Evolutionary conservation across 2,329 filamentous ascomycete species (phyloP).

Genomic region (Fusarium sp.): DNA sequence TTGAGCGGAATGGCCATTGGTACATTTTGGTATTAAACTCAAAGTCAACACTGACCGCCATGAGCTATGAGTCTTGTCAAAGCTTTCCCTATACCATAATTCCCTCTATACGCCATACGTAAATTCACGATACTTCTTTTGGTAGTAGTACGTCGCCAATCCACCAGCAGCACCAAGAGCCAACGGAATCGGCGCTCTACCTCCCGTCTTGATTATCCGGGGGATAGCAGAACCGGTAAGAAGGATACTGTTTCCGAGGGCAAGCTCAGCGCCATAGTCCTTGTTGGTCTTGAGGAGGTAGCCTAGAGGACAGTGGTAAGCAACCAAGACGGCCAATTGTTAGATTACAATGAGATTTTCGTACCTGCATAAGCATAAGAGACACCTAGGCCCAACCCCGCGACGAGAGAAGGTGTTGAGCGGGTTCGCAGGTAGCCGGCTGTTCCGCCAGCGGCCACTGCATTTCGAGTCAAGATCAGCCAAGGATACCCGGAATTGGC

Average conservation of each 20-base stretch:
- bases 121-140: slow-evolving; percentile 55
- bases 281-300: slow-evolving; percentile 55
- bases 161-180: slow-evolving; percentile 47
- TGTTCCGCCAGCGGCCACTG: slow-evolving; percentile 41
- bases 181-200: slow-evolving; percentile 49
- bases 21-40: not conserved
- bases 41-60: not conserved
- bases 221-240: slow-evolving; percentile 51
- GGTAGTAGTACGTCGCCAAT: slow-evolving; percentile 54
- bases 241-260: slow-evolving; percentile 52
- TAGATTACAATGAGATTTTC: not conserved
- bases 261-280: slow-evolving; percentile 55
- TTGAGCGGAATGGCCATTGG: not conserved
- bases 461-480: not conserved
- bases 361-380: slow-evolving; percentile 43
- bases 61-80: not conserved
- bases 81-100: not conserved
- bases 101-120: slow-evolving; percentile 48
- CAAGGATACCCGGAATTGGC: accelerated
- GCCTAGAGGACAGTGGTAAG: slow-evolving; percentile 38
- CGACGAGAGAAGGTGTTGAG: slow-evolving; percentile 41
- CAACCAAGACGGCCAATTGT: no score
- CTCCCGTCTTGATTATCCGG: slow-evolving; percentile 52
- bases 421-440: slow-evolving; percentile 40
- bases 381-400: slow-evolving; percentile 38